Evolutionary conservation across 441 rosid genomes (phyloP).

Genomic region (Gossypium laxum): DNA sequence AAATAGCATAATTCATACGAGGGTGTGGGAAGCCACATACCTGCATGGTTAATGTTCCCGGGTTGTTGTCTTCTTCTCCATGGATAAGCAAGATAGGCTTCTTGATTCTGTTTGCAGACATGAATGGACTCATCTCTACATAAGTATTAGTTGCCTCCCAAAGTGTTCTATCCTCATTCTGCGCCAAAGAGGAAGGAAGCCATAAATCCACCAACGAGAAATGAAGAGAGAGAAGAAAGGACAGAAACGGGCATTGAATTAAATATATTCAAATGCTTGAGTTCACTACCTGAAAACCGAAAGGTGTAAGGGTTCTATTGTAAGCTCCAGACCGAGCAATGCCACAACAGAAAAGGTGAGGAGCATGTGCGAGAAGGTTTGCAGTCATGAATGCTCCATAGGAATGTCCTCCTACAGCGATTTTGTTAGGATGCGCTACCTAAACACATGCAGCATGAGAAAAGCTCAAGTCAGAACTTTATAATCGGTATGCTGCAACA

Average conservation of each 20-base stretch:
- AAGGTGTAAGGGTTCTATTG: slow-evolving; percentile 93
- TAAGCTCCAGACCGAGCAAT: slow-evolving; percentile 96
- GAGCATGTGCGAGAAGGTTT: slow-evolving; percentile 90
- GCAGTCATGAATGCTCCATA: slow-evolving; percentile 99
- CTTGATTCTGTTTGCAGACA: slow-evolving; percentile 85
- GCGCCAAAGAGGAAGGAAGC: slow-evolving; percentile 11
- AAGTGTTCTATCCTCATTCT: slow-evolving; percentile 93
- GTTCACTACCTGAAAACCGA: slow-evolving; percentile 77
- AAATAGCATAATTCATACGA: background rate
- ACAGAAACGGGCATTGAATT: background rate
- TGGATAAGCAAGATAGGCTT: slow-evolving; percentile 89
- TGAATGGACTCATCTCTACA: slow-evolving; percentile 93
- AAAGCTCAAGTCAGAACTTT: slow-evolving; percentile 12
- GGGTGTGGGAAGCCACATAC: slow-evolving; percentile 22
- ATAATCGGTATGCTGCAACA: background rate
- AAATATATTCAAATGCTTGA: background rate
- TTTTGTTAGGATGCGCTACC: slow-evolving; percentile 83
- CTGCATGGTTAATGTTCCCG: slow-evolving; percentile 98
- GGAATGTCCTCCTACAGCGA: slow-evolving; percentile 92
- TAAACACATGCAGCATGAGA: slow-evolving; percentile 22
- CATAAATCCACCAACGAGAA: background rate
- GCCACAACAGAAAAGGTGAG: slow-evolving; percentile 90
- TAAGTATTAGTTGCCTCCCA: slow-evolving; percentile 82
- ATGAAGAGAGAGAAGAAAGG: background rate
- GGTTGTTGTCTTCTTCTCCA: slow-evolving; percentile 91